Evolutionary conservation across 1,284 basidiomycete species (phyloP).

Genomic region (Malassezia obtusa): DNA sequence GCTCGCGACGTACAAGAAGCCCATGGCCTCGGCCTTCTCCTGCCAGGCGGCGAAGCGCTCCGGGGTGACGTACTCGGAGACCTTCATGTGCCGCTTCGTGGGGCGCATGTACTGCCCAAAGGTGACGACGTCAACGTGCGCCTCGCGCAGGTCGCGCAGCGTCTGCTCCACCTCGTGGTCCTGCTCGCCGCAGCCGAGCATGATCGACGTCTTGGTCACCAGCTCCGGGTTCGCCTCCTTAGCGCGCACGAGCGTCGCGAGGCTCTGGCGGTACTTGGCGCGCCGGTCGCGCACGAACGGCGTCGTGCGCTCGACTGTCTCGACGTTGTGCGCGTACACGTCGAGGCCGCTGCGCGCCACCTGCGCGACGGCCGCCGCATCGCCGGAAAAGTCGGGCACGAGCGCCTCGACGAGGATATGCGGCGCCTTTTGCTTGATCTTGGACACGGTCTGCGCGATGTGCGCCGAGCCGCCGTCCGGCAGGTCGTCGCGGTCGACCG

Average conservation of each 20-base stretch:
- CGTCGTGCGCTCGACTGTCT: conserved; percentile 85
- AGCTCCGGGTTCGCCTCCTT: conserved; percentile 59
- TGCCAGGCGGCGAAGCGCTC: conserved; percentile 89
- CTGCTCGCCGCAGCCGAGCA: conserved; percentile 92
- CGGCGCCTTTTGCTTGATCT: conserved; percentile 89
- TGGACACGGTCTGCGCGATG: conserved; percentile 85
- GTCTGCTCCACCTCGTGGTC: conserved; percentile 74
- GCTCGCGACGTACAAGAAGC: conserved; percentile 93
- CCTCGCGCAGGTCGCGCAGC: conserved; percentile 72
- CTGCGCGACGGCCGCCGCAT: conserved; percentile 62
- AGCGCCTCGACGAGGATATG: conserved; percentile 92
- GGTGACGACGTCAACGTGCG: conserved; percentile 90
- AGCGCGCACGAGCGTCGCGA: conserved; percentile 67
- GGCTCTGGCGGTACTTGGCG: conserved; percentile 80
- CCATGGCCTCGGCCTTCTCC: conserved; percentile 75
- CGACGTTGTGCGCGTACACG: conserved; percentile 96
- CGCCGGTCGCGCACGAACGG: conserved; percentile 90
- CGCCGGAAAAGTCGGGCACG: conserved; percentile 85
- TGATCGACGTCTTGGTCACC: conserved; percentile 95
- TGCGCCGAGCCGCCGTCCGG: conserved; percentile 83
- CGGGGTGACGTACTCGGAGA: conserved; percentile 87
- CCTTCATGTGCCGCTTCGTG: conserved; percentile 98
- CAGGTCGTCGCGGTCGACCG: conserved; percentile 91
- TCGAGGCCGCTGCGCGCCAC: conserved; percentile 88
- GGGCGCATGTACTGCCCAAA: conserved; percentile 99